phyloP scores from a whole-genome alignment of 331 rosid species.

The Quercus phellos region DNA sequence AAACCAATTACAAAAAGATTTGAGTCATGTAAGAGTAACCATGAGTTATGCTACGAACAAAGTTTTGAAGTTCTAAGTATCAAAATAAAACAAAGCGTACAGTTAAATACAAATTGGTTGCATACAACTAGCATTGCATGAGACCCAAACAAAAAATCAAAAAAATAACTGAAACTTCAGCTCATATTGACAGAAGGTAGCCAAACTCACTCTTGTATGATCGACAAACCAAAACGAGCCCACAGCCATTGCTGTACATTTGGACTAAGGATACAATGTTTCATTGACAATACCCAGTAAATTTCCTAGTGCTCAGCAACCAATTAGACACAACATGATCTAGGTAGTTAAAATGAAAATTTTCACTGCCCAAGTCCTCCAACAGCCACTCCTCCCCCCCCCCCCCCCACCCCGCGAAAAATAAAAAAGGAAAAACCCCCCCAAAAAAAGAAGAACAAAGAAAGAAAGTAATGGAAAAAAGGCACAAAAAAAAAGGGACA shows the following conservation, averaged over 20 bases:
- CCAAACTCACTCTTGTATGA: too few relatives aligned
- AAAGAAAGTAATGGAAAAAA: not conserved
- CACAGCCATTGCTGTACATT: too few relatives aligned
- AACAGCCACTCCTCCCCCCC: too few relatives aligned
- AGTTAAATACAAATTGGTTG: not conserved
- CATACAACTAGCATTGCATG: not conserved
- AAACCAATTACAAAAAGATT: conserved; percentile 4
- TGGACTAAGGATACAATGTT: not conserved
- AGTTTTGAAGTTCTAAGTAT: not conserved
- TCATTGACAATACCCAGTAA: not conserved
- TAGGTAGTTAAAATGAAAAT: not conserved
- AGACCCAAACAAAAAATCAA: not conserved
- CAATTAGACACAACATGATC: not conserved
- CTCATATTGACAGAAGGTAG: too few relatives aligned
- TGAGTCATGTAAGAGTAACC: not conserved
- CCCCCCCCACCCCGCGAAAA: not conserved
- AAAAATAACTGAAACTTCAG: not conserved
- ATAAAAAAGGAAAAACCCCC: not conserved
- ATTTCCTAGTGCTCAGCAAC: not conserved
- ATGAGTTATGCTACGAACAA: not conserved
- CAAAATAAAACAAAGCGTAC: not conserved
- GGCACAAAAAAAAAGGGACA: not conserved
- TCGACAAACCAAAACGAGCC: not conserved
- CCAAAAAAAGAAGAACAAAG: not conserved
- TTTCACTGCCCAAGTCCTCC: not conserved